Base-by-base conservation (phyloP, 2,329 filamentous ascomycete genomes). In the Exophiala alcalophila region DNA sequence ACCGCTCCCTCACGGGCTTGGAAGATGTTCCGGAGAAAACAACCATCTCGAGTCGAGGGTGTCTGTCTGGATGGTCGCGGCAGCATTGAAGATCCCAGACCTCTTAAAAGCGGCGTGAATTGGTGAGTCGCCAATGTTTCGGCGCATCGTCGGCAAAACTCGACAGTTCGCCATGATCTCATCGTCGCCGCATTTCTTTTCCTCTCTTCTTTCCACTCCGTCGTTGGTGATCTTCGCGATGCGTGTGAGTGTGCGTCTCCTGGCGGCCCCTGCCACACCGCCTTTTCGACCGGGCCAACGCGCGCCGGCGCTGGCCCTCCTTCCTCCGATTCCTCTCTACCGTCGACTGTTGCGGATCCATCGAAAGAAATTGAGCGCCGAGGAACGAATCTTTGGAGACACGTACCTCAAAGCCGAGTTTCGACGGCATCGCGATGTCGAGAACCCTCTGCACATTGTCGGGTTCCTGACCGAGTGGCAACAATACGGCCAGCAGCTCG, bases 401-500 rank as follows among this genome's bases (percentile, higher is more conserved):
- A 80, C 89, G 63, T 98, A 97, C 65, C 74, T 97, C 63, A 96
- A 94, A 69, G 79, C 81, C 31, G 92, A 98, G 69, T 98, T 97
- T 57, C 77, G 87, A 47, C 84, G 85, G 1, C 92, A 97, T 61
- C 77, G 77, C 47, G 75, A 80, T 23, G 79, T 94, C 34, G 91
- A 97, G 47, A 97, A 97, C 59, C 90, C 92, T 0, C 78, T 87
- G 18, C 91, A 97, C 61, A 80, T 98, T 66, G 89, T 97, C 57
- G 92, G 91, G 2, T 98, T 98, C 65, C 73, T 98, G 56, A 91
- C 86, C 0, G 90, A 97, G 65, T 98, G 91, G 91, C 92, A 98
- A 65, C 70, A 87, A 38, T 98, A 97, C 61, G 90, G 89, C 2
- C 91, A 98, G 63, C 83, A 88, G 61, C 70, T 98, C 11, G 91